Evolutionary conservation across 1,284 basidiomycete species (phyloP).

Genomic region (Caloboletus firmus): DNA sequence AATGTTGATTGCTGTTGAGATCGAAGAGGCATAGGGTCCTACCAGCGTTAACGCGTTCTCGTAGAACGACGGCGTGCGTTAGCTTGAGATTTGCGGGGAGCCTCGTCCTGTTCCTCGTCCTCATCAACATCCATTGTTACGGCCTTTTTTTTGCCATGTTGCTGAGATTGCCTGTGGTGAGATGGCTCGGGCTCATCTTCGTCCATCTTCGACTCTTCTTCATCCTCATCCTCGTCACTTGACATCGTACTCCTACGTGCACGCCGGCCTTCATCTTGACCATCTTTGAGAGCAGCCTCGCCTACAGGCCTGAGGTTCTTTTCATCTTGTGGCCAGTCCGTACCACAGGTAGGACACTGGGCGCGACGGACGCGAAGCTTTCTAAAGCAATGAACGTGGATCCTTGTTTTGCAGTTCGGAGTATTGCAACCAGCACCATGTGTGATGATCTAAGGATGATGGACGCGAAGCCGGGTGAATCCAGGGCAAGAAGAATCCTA

Average conservation of each 20-base stretch:
- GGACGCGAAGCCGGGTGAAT: slow-evolving; percentile 47
- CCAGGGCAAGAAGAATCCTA: slow-evolving; percentile 30
- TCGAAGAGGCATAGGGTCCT: background rate
- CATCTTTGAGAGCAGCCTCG: slow-evolving; percentile 62
- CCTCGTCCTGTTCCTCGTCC: slow-evolving; percentile 34
- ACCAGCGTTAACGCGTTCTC: slow-evolving; percentile 17
- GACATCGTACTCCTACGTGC: slow-evolving; percentile 37
- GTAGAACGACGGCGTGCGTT: slow-evolving; percentile 27
- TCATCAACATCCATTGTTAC: slow-evolving; percentile 38
- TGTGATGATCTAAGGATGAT: slow-evolving; percentile 53
- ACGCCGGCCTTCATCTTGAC: slow-evolving; percentile 53
- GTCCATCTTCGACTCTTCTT: slow-evolving; percentile 38
- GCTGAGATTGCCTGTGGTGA: slow-evolving; percentile 30
- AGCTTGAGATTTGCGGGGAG: slow-evolving; percentile 27
- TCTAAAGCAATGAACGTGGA: slow-evolving; percentile 70
- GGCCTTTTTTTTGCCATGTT: slow-evolving; percentile 34
- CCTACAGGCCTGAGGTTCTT: slow-evolving; percentile 54
- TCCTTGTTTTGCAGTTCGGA: slow-evolving; percentile 58
- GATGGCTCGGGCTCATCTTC: slow-evolving; percentile 35
- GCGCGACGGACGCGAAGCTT: slow-evolving; percentile 40
- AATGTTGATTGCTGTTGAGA: background rate
- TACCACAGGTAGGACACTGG: slow-evolving; percentile 58
- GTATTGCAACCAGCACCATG: slow-evolving; percentile 66
- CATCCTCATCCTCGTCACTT: slow-evolving; percentile 46
- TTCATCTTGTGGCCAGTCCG: slow-evolving; percentile 56